phyloP scores from a whole-genome alignment of 371 early-diverging fungal species.

The Mortierella sp. region DNA sequence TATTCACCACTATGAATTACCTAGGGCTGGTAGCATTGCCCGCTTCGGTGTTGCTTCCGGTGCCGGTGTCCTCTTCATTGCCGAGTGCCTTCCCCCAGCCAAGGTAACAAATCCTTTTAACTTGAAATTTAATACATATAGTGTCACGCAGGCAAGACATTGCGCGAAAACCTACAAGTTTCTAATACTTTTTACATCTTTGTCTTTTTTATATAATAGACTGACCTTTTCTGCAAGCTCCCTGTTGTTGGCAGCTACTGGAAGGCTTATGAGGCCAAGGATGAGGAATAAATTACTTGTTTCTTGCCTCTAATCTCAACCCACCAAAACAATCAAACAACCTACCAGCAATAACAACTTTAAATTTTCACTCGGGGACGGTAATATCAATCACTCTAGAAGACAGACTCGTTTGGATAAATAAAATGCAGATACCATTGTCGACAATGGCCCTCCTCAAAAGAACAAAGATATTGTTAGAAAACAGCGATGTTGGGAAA shows the following conservation, averaged over 20 bases:
- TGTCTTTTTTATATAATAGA: slow-evolving; percentile 15
- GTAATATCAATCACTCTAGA: background rate
- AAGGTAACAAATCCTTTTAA: too few species aligned
- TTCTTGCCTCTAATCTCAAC: slow-evolving; percentile 56
- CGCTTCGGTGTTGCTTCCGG: slow-evolving; percentile 54
- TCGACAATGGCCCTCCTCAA: too few species aligned
- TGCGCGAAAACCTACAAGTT: background rate
- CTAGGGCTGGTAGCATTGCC: slow-evolving; percentile 45
- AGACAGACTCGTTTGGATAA: background rate
- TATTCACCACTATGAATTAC: background rate
- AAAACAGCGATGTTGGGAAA: too few species aligned
- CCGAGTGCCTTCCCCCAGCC: slow-evolving; percentile 57
- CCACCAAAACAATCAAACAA: background rate
- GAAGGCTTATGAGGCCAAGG: slow-evolving; percentile 54
- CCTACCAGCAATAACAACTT: slow-evolving; percentile 7
- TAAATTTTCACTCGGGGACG: background rate
- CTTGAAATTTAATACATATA: too few species aligned
- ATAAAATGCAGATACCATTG: slow-evolving; percentile 5
- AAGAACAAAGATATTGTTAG: too few species aligned
- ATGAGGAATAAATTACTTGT: slow-evolving; percentile 65
- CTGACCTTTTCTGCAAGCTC: slow-evolving; percentile 57
- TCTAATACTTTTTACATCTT: slow-evolving; percentile 1
- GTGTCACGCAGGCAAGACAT: too few species aligned
- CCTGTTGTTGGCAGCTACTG: slow-evolving; percentile 55
- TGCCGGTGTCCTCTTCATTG: slow-evolving; percentile 52